Conservation (phyloP, 2,329 filamentous ascomycete genomes). For the Calonectria pseudoturangicola region DNA sequence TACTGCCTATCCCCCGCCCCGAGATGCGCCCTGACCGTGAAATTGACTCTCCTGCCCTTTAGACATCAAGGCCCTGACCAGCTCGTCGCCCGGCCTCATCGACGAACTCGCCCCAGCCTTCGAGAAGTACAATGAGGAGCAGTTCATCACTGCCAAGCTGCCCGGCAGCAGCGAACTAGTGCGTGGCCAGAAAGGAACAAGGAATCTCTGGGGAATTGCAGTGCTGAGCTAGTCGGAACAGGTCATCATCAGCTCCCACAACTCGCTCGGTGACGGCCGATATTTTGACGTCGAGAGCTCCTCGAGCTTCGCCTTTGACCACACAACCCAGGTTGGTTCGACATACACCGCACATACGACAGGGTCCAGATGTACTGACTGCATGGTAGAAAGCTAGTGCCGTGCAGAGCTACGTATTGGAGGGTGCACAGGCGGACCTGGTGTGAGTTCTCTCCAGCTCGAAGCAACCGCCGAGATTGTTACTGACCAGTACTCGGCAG, state of each 20-base stretch:
- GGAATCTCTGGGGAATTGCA: background rate
- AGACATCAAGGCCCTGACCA: conserved; percentile 94
- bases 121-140: conserved; percentile 96
- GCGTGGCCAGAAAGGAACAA: conserved; percentile 40
- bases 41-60: conserved; percentile 51
- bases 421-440: conserved; percentile 85
- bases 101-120: conserved; percentile 88
- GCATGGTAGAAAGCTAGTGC: conserved; percentile 82
- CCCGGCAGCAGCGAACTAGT: conserved; percentile 84
- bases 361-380: conserved; percentile 40
- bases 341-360: background rate
- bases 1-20: conserved; percentile 62
- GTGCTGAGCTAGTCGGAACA: conserved; percentile 58
- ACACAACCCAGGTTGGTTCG: conserved; percentile 80
- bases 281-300: conserved; percentile 95
- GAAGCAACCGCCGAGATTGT: background rate
- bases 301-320: conserved; percentile 92
- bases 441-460: conserved; percentile 74
- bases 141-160: conserved; percentile 91
- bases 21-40: background rate
- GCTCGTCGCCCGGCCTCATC: conserved; percentile 80
- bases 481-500: conserved; percentile 66
- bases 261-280: conserved; percentile 84
- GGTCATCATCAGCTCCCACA: conserved; percentile 92
- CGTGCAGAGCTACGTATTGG: conserved; percentile 85